A percentile compares a stretch with the other conserved stretches of the same genome.
These are phyloP conservation scores for Colletotrichum paranaense DNA, from an alignment of 2,329 filamentous ascomycete genomes.

Conservation along the genomic window DNA sequence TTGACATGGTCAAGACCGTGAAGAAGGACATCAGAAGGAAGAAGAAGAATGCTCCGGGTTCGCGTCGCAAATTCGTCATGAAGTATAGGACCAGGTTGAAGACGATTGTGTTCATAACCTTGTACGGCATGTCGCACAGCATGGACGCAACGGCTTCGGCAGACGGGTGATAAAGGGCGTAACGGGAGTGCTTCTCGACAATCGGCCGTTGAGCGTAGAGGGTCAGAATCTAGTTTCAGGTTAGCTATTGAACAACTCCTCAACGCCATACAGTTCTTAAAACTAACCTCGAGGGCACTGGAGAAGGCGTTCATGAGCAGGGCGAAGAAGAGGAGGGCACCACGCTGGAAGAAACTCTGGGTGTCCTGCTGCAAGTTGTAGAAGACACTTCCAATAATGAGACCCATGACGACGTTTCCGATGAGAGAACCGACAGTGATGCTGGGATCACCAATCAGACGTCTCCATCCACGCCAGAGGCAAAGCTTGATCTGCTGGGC, in stretches of 20 bases:
- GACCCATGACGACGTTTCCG: conserved; percentile 79
- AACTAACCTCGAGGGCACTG: conserved; percentile 76
- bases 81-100: conserved; percentile 91
- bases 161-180: conserved; percentile 90
- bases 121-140: conserved; percentile 87
- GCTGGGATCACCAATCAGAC: conserved; percentile 81
- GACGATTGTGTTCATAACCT: conserved; percentile 76
- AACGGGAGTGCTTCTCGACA: conserved; percentile 88
- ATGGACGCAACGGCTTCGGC: conserved; percentile 90
- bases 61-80: conserved; percentile 82
- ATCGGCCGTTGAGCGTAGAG: conserved; percentile 91
- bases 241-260: conserved; percentile 8
- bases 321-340: conserved; percentile 87
- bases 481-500: conserved; percentile 82
- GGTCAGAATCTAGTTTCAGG: conserved; percentile 73
- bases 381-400: conserved; percentile 85
- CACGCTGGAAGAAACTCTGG: conserved; percentile 80
- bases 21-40: conserved; percentile 82
- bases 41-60: conserved; percentile 84
- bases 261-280: neutral
- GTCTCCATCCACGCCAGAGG: conserved; percentile 82
- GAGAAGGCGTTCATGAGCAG: conserved; percentile 88
- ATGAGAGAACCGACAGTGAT: conserved; percentile 76
- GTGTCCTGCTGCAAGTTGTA: conserved; percentile 77
- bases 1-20: conserved; percentile 82